Conservation (phyloP, 148 eudicot genomes). For the Bassia scoparia region DNA sequence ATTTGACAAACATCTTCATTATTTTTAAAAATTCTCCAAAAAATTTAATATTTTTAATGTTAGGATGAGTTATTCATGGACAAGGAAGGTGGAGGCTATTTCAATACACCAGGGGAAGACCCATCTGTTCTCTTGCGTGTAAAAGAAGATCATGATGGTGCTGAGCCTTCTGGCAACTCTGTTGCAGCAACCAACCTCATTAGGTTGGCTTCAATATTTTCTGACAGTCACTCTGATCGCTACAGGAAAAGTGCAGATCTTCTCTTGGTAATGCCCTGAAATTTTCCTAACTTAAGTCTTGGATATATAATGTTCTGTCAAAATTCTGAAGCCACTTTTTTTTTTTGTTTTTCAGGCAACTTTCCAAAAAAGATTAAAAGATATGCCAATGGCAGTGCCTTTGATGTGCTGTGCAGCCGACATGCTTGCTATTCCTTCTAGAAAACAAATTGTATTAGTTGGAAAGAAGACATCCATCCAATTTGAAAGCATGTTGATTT, state of each 20-base stretch:
- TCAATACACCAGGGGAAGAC: conserved; percentile 86
- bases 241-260: conserved; percentile 63
- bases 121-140: conserved; percentile 87
- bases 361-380: conserved; percentile 68
- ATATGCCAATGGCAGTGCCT: conserved; percentile 79
- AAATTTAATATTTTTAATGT: conserved; percentile 1
- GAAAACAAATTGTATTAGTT: conserved; percentile 80
- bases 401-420: conserved; percentile 94
- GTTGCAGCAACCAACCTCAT: conserved; percentile 77
- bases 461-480: conserved; percentile 44
- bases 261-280: conserved; percentile 54
- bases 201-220: conserved; percentile 58
- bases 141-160: conserved; percentile 96
- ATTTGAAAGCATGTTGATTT: conserved; percentile 59
- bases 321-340: background rate
- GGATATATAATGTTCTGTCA: background rate
- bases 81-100: conserved; percentile 82
- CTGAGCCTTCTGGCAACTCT: conserved; percentile 97
- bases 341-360: conserved; percentile 46
- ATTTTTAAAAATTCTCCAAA: no score
- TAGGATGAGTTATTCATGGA: conserved; percentile 94
- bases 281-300: background rate
- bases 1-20: no score
- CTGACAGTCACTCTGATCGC: conserved; percentile 40
- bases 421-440: conserved; percentile 68